A percentile compares a stretch with the other conserved stretches of the same genome.
Conservation (phyloP, 768 basidiomycete genomes). For the Lentinula raphanica region DNA sequence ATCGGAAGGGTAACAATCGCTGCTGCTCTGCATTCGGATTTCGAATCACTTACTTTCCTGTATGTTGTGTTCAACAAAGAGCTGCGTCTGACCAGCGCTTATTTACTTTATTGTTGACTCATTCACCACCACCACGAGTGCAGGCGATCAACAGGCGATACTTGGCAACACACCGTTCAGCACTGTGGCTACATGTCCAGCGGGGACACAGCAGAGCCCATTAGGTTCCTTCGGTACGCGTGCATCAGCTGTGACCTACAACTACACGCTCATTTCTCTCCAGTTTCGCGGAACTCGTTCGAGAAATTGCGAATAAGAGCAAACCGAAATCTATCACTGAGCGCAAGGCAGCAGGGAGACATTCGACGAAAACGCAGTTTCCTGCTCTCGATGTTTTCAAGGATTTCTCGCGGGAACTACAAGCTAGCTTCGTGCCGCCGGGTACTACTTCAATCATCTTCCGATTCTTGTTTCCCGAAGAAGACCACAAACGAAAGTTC, state of each 20-base stretch:
- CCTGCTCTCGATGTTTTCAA: constrained; percentile 37
- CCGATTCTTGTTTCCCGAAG: constrained; percentile 79
- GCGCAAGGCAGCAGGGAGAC: constrained; percentile 19
- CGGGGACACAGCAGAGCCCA: background rate
- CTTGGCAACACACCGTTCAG: background rate
- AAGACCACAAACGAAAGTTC: constrained; percentile 66
- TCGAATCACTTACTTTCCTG: too few species aligned
- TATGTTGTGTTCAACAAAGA: too few species aligned
- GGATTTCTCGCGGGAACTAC: constrained; percentile 41
- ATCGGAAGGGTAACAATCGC: too few species aligned
- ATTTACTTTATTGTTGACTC: background rate
- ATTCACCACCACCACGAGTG: constrained; percentile 1
- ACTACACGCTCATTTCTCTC: background rate
- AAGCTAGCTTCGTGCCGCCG: constrained; percentile 38
- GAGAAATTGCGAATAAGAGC: constrained; percentile 34
- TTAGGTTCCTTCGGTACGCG: background rate
- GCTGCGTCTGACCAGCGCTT: background rate
- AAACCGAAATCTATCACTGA: constrained; percentile 13
- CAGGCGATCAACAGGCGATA: too few species aligned
- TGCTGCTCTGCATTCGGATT: too few species aligned
- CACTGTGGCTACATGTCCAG: background rate
- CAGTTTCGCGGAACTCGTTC: constrained; percentile 48
- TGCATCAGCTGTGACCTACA: too few species aligned
- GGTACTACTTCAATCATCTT: constrained; percentile 60
- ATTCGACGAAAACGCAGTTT: constrained; percentile 20